These are phyloP conservation scores for Termitomyces sp. DNA, from an alignment of 768 basidiomycete species.

Conservation along the genomic window DNA sequence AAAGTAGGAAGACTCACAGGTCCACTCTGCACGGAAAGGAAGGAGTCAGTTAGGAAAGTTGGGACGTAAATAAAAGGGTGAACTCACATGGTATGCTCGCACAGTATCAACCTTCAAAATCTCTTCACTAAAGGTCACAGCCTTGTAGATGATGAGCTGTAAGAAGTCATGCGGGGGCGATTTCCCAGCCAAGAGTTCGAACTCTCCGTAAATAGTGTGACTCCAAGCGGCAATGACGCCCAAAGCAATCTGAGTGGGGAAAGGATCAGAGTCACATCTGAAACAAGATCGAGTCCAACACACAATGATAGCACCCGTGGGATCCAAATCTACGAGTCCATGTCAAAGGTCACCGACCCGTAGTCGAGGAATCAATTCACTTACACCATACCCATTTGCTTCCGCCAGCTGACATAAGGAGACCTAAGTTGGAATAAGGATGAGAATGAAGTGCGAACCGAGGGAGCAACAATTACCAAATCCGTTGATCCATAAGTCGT, in stretches of 20 bases:
- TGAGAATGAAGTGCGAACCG: background rate
- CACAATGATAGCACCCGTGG: slow-evolving; percentile 73
- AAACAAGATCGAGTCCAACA: slow-evolving; percentile 21
- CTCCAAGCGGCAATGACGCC: slow-evolving; percentile 80
- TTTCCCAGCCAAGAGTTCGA: slow-evolving; percentile 85
- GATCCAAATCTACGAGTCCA: slow-evolving; percentile 58
- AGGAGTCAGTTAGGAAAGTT: slow-evolving; percentile 6
- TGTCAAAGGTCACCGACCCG: background rate
- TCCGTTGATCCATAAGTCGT: slow-evolving; percentile 83
- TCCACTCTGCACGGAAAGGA: slow-evolving; percentile 49
- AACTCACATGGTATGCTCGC: slow-evolving; percentile 82
- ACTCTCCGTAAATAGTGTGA: slow-evolving; percentile 74
- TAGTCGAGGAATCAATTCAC: slow-evolving; percentile 24
- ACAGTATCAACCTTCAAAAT: slow-evolving; percentile 90
- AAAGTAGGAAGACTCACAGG: slow-evolving; percentile 44
- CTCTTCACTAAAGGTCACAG: slow-evolving; percentile 81
- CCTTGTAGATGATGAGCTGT: slow-evolving; percentile 91
- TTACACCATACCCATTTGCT: slow-evolving; percentile 80
- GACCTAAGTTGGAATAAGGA: slow-evolving; percentile 38
- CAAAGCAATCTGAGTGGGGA: slow-evolving; percentile 50
- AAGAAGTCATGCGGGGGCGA: slow-evolving; percentile 89
- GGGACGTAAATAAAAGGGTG: background rate
- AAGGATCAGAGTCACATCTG: slow-evolving; percentile 5
- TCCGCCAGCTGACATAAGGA: slow-evolving; percentile 81
- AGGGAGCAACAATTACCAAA: slow-evolving; percentile 49